A percentile compares a stretch with the other conserved stretches of the same genome.
Evolutionary conservation across 208 protist genomes (phyloP).

Genomic region (Crithidia thermophila): DNA sequence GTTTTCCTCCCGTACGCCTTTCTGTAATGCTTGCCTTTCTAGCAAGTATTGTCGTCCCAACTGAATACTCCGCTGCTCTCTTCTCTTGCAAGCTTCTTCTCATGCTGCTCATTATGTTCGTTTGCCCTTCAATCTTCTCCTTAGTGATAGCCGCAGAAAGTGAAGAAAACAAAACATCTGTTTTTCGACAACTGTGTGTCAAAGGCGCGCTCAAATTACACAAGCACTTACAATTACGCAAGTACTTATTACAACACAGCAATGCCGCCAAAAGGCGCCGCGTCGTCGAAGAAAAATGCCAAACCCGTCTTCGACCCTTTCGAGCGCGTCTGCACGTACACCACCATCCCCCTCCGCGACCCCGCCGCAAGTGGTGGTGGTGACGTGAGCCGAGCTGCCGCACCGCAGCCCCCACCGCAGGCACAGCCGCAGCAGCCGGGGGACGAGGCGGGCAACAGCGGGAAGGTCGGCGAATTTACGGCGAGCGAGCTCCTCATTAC

Average conservation of each 20-base stretch:
- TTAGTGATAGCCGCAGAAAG: no score
- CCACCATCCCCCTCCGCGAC: constrained; percentile 14
- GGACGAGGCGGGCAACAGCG: background rate
- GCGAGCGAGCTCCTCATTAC: constrained; percentile 55
- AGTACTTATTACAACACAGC: background rate
- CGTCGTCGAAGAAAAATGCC: constrained; percentile 28
- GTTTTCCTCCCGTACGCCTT: no score
- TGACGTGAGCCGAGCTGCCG: background rate
- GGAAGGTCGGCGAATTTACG: constrained; percentile 50
- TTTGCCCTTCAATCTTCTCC: no score
- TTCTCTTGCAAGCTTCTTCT: no score
- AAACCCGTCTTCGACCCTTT: constrained; percentile 59
- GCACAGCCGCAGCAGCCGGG: background rate
- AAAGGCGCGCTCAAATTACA: no score
- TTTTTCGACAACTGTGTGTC: no score
- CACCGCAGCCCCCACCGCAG: background rate
- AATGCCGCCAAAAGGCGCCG: constrained; percentile 24
- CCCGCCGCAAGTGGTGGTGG: background rate
- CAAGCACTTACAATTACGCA: no score
- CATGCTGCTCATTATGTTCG: no score
- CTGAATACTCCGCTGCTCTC: no score
- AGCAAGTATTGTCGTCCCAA: no score
- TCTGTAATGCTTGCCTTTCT: no score
- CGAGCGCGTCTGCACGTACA: constrained; percentile 37
- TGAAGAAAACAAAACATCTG: no score